Percentiles rank a stretch among this genome's conserved stretches.
Evolutionary conservation across 352 stramenopile species (phyloP).

Genomic region (Phytophthora cryptogea): DNA sequence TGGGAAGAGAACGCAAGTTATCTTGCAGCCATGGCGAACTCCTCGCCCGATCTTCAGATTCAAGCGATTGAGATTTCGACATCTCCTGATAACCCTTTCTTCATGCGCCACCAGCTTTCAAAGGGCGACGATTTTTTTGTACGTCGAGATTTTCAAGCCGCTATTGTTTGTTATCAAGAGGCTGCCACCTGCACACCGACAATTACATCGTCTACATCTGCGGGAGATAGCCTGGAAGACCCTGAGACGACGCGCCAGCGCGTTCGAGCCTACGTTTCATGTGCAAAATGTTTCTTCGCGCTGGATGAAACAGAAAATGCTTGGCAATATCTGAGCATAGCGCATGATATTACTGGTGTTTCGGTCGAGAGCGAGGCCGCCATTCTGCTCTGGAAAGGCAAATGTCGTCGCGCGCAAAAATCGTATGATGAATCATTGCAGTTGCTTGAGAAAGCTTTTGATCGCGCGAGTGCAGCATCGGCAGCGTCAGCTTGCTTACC

Average conservation of each 20-base stretch:
- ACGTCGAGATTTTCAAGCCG: conserved; percentile 55
- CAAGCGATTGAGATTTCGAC: conserved; percentile 40
- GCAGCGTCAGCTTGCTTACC: conserved; percentile 34
- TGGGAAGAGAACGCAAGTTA: conserved; percentile 71
- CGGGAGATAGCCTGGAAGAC: conserved; percentile 30
- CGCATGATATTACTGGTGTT: conserved; percentile 37
- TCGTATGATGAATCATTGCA: conserved; percentile 50
- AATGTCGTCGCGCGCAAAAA: conserved; percentile 63
- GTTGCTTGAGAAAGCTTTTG: conserved; percentile 56
- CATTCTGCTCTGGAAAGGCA: conserved; percentile 65
- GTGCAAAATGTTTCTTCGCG: conserved; percentile 69
- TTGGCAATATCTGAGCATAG: conserved; percentile 47
- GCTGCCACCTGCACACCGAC: conserved; percentile 34
- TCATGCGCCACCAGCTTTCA: conserved; percentile 59
- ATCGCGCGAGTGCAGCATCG: conserved; percentile 50
- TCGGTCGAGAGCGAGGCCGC: conserved; percentile 50
- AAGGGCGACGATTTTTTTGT: conserved; percentile 68
- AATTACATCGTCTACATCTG: conserved; percentile 15
- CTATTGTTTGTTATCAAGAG: conserved; percentile 58
- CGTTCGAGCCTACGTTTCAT: conserved; percentile 51
- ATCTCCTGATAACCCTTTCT: conserved; percentile 47
- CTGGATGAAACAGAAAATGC: conserved; percentile 54
- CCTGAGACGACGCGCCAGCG: conserved; percentile 45
- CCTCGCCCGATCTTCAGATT: conserved; percentile 35
- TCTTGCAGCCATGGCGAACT: conserved; percentile 40